Conservation (phyloP, 2,329 filamentous ascomycete species). For the Amauroascus verrucosus region DNA sequence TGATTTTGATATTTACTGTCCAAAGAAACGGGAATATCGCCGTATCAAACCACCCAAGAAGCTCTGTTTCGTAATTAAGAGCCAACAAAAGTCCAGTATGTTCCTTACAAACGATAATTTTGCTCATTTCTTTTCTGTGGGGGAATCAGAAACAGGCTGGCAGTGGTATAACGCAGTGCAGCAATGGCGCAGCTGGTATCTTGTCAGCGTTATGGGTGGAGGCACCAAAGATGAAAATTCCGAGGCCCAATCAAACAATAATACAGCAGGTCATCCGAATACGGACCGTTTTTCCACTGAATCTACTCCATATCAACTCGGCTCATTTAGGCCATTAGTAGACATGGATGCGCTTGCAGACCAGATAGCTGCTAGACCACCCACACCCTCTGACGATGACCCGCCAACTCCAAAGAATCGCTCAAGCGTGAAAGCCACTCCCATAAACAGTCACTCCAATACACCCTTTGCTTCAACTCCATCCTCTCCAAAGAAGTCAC, state of each 20-base stretch:
- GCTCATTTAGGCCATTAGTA: constrained; percentile 54
- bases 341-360: neutral
- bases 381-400: neutral
- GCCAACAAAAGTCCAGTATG: constrained; percentile 75
- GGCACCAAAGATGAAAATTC: constrained; percentile 33
- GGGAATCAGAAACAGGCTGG: constrained; percentile 57
- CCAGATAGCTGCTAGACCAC: neutral
- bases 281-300: constrained; percentile 15
- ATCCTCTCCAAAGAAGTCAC: constrained; percentile 7
- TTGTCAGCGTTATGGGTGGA: constrained; percentile 61
- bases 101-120: constrained; percentile 77
- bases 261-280: constrained; percentile 20
- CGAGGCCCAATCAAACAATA: constrained; percentile 6
- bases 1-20: constrained; percentile 84
- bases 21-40: constrained; percentile 58
- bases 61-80: constrained; percentile 79
- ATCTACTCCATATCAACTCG: constrained; percentile 47
- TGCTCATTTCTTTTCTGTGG: constrained; percentile 82
- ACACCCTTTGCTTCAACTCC: constrained; percentile 6
- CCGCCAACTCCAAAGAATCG: neutral
- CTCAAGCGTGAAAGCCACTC: neutral
- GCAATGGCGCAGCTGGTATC: constrained; percentile 82
- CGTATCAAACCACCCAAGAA: constrained; percentile 74
- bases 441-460: neutral
- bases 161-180: constrained; percentile 64